A percentile compares a stretch with the other conserved stretches of the same genome.
phyloP scores from a whole-genome alignment of 441 rosid genomes.

The Aleurites moluccanus region DNA sequence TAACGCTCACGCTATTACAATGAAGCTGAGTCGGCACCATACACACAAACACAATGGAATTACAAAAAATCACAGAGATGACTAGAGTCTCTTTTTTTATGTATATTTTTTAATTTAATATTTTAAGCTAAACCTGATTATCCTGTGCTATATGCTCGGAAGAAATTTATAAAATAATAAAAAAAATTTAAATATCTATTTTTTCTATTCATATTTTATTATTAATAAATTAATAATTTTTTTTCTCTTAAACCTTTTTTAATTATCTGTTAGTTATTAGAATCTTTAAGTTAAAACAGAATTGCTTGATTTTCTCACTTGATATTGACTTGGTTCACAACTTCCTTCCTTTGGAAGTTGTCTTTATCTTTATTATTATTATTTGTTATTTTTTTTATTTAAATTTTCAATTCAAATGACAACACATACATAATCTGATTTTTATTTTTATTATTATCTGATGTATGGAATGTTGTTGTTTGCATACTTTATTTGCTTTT shows the following conservation, averaged over 20 bases:
- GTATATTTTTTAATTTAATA: no score
- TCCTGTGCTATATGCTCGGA: no score
- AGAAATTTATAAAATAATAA: no score
- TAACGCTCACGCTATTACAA: conserved; percentile 39
- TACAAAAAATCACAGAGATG: not conserved
- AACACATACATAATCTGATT: no score
- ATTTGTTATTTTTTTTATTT: no score
- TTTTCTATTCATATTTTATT: no score
- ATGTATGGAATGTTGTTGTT: no score
- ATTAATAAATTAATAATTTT: not conserved
- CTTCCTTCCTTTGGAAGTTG: not conserved
- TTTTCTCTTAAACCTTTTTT: not conserved
- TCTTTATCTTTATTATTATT: not conserved
- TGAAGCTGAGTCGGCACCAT: conserved; percentile 38
- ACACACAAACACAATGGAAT: conserved; percentile 10
- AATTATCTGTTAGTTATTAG: conserved; percentile 5
- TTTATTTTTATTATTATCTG: no score
- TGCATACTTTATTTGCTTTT: no score
- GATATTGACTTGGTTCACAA: conserved; percentile 25
- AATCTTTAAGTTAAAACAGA: conserved; percentile 23
- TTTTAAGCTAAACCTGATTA: no score
- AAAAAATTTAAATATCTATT: no score
- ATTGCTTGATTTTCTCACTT: conserved; percentile 23
- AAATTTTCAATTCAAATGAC: no score
- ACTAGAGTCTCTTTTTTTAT: not conserved